Percentiles rank a stretch among this genome's conserved stretches.
These are phyloP conservation scores for Epicoccum sorghinum DNA, from an alignment of 2,329 filamentous ascomycete species.

Conservation along the genomic window DNA sequence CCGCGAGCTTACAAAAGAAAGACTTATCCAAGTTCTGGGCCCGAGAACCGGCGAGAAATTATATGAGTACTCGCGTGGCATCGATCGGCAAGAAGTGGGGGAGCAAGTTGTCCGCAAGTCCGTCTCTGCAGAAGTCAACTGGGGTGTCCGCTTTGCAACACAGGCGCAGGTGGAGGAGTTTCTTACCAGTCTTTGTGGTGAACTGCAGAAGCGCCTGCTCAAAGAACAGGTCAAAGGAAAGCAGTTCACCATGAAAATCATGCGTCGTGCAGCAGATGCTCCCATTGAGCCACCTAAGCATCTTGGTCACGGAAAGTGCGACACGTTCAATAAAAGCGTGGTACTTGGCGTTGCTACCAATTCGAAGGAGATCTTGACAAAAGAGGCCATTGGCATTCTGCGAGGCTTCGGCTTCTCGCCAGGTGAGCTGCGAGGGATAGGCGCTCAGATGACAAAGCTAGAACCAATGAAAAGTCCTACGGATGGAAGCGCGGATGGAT, in stretches of 20 bases:
- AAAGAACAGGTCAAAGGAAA: conserved; percentile 86
- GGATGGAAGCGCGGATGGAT: conserved; percentile 66
- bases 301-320: conserved; percentile 92
- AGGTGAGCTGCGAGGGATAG: conserved; percentile 90
- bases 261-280: conserved; percentile 84
- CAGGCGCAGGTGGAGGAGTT: conserved; percentile 96
- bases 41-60: conserved; percentile 93
- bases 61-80: conserved; percentile 87
- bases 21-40: conserved; percentile 73
- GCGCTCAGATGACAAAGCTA: conserved; percentile 91
- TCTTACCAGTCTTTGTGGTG: conserved; percentile 80
- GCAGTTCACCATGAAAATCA: conserved; percentile 92
- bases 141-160: conserved; percentile 93
- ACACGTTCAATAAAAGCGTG: conserved; percentile 88
- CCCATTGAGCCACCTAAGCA: conserved; percentile 92
- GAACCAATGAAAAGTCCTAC: conserved; percentile 72
- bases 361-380: conserved; percentile 70
- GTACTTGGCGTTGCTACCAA: conserved; percentile 85
- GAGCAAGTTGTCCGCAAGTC: conserved; percentile 88
- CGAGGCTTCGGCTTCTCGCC: conserved; percentile 83
- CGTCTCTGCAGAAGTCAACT: conserved; percentile 95
- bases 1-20: conserved; percentile 76
- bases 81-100: conserved; percentile 85
- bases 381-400: conserved; percentile 84
- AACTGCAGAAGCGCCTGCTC: conserved; percentile 79